These are phyloP conservation scores for Auriculariales sp. DNA, from an alignment of 768 basidiomycete species.

Conservation along the genomic window DNA sequence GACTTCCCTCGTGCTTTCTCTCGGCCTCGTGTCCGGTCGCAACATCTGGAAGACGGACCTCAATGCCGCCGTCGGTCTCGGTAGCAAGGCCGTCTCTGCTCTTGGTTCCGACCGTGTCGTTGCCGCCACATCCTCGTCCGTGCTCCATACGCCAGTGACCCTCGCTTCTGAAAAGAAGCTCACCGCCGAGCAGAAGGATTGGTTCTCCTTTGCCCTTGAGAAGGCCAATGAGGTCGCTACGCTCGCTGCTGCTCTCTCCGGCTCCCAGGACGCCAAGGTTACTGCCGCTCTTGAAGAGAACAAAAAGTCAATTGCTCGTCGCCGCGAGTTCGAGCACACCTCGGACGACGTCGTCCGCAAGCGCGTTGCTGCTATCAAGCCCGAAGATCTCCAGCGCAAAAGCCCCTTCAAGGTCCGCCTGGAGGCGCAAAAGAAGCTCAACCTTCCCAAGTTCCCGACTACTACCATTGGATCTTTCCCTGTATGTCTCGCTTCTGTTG, in stretches of 20 bases:
- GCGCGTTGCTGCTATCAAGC: conserved; percentile 84
- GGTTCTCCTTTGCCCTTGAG: conserved; percentile 97
- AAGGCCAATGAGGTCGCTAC: conserved; percentile 83
- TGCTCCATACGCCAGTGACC: conserved; percentile 96
- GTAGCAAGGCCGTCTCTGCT: conserved; percentile 68
- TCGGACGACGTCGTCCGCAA: conserved; percentile 93
- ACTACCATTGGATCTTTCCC: conserved; percentile 99
- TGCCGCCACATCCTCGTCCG: conserved; percentile 90
- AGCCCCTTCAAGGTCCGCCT: conserved; percentile 78
- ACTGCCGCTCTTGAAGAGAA: conserved; percentile 74
- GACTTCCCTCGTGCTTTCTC: conserved; percentile 69
- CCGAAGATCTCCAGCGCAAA: conserved; percentile 75
- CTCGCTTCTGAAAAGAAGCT: conserved; percentile 86
- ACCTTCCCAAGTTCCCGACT: conserved; percentile 94
- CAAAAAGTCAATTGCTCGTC: conserved; percentile 78
- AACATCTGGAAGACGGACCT: conserved; percentile 99
- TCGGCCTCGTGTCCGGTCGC: conserved; percentile 93
- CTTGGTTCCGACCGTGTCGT: conserved; percentile 84
- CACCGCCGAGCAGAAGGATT: conserved; percentile 78
- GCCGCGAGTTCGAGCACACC: conserved; percentile 84
- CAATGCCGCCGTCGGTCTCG: conserved; percentile 61
- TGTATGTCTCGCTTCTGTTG: conserved; percentile 23
- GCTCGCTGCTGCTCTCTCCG: conserved; percentile 74
- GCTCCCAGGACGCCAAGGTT: conserved; percentile 62
- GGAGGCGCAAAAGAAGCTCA: conserved; percentile 77